Evolutionary conservation across 768 basidiomycete genomes (phyloP), one percentile per base, ranked within the genome.

Genomic region (Fibroporia radiculosa): DNA sequence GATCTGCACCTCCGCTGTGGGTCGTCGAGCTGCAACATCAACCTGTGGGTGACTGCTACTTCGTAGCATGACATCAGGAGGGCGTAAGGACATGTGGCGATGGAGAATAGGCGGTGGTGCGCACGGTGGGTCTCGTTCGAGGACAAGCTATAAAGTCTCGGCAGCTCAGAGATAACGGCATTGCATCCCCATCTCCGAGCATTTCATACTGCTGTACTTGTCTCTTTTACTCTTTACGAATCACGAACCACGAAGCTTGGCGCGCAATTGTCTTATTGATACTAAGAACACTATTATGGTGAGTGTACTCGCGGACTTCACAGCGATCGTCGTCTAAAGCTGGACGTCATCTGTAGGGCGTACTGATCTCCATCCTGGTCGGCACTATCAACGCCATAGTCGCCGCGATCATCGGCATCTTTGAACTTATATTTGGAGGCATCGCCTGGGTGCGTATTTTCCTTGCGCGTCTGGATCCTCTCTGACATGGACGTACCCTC

Each of bases 361-460:
- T 49, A 16, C 42, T 49, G 7, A 33, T 49, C 18, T 49, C 48
- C 14, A 34, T 49, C 7, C 14, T 49, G 5, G 48, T 49, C 24
- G 48, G 48, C 39, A 35, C 27, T 5, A 32, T 49, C 7, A 45
- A 35, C 25, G 44, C 48, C 16, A 40, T 49, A 6, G 33, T 49
- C 26, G 43, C 32, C 32, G 43, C 48, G 4, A 33, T 49, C 32
- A 39, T 41, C 14, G 31, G 22, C 13, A 42, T 49, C 5, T 13
- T 49, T 18, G 48, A 45, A 24, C 38, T 35, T 38, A 35, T 49
- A 18, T 27, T 49, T 29, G 37, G 39, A 22, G 48, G 39, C 16
- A 45, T 49, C 19, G 44, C 43, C 18, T 23, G 35, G 22, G 48
- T 49, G 25, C 2, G 47, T 47, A 26, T 6, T 33, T 18, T 22